Evolutionary conservation across 1,139 yeast species (phyloP), one percentile per base, ranked within the genome.

Genomic region (Hyphopichia wangnamkhiaoensis): DNA sequence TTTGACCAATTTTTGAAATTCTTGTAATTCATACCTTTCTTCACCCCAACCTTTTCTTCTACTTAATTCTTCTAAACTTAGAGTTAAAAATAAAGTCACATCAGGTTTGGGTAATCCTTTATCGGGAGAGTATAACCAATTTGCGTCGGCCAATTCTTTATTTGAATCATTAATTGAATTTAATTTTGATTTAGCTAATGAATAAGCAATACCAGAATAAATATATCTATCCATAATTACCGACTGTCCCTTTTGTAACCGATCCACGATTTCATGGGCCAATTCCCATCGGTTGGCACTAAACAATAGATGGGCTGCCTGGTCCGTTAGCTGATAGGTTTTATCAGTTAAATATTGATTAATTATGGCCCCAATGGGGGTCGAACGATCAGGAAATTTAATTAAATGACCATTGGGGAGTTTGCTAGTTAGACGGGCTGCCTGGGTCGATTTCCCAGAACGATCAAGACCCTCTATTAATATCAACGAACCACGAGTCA

Each of bases 281-380:
- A 80, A 57, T 61, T 93, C 98, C 98, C 98, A 94, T 47, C 99
- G 65, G 56, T 94, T 94, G 2, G 98, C 97, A 52, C 91, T 82
- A 60, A 94, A 94, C 29, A 94, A 67, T 31, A 94, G 69, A 61
- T 94, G 99, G 9, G 90, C 83, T 0, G 96, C 72, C 59, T 89
- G 84, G 53, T 86, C 94, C 23, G 81, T 77, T 28, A 89, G 59
- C 10, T 63, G 46, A 44, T 75, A 75, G 0, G 58, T 40, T 20
- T 66, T 56, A 49, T 82, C 75, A 2, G 80, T 74, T 31, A 94
- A 70, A 58, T 91, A 93, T 40, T 72, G 62, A 60, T 93, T 80
- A 54, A 94, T 90, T 49, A 91, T 65, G 43, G 73, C 55, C 2
- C 99, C 99, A 35, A 90, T 83, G 5, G 75, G 72, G 0, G 98